Percentiles rank a stretch among this genome's conserved stretches.
Evolutionary conservation across 495 filamentous ascomycete genomes (phyloP).

Genomic region (Hypomontagnella monticulosa): DNA sequence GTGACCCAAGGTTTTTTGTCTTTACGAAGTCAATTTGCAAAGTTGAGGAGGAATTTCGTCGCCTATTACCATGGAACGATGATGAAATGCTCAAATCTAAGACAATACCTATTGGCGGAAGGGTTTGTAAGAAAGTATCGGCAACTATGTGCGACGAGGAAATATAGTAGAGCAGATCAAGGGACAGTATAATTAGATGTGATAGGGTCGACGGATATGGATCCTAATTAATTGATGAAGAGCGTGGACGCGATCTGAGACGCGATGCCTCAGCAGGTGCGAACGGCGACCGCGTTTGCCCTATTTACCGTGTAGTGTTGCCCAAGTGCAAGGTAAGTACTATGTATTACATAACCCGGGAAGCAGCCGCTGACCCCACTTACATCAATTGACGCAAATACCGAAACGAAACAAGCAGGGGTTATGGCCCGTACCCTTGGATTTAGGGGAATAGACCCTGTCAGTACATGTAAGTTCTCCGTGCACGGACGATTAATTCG

Average conservation of each 20-base stretch:
- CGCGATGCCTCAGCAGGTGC: constrained; percentile 6
- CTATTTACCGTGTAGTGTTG: too few species aligned
- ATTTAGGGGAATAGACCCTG: neutral
- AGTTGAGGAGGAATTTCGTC: neutral
- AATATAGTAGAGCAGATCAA: too few species aligned
- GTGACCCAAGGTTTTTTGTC: neutral
- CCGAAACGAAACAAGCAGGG: neutral
- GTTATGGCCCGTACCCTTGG: neutral
- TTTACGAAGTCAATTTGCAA: neutral
- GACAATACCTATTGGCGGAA: constrained; percentile 22
- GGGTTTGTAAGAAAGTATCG: neutral
- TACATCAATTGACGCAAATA: too few species aligned
- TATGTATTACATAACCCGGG: neutral
- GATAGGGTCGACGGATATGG: too few species aligned
- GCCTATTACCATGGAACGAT: neutral
- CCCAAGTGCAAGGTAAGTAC: too few species aligned
- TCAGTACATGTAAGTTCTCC: too few species aligned
- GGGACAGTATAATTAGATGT: too few species aligned
- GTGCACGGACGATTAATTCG: too few species aligned
- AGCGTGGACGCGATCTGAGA: constrained; percentile 28
- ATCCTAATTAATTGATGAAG: too few species aligned
- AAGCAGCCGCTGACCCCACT: neutral
- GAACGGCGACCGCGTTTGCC: neutral
- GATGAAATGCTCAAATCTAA: constrained; percentile 4
- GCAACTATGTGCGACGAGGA: neutral